Base-by-base conservation (phyloP, 495 filamentous ascomycete genomes). In the Lindgomyces ingoldianus region DNA sequence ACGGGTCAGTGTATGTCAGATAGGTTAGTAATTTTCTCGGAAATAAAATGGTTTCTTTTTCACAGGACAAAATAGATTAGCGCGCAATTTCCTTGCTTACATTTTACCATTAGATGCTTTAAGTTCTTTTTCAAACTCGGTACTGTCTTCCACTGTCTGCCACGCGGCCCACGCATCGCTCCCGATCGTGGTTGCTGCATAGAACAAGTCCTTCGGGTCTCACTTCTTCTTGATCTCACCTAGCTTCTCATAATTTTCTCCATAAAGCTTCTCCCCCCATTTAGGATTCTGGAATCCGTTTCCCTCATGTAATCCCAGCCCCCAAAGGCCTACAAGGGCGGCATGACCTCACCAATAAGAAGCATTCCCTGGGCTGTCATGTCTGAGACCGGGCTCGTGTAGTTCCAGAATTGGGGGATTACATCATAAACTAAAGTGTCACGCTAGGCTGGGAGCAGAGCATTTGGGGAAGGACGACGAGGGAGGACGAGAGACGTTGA, bases 391-490 rank as follows among this genome's bases (percentile, higher is more conserved):
- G 61, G 50, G 14, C 49, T 47, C 10, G 27, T 59, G 24, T 27
- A 57, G 62, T 65, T 60, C 50, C 47, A 65, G 29, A 54, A 42
- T 22, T 62, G 36, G 24, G 46, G 27, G 9, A 30, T 21, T 2
- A 49, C 27, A 16, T 44, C 2, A 49, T 62, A 62, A 18, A 24
- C 29, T 1, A 62, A 49, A 1, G 55, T 48, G 16, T 63, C 44
- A 21, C 64, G 63, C 68, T 64, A 70, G 3, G 58, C 68, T 2
- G 68, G 64, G 18, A 64, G 63, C 19, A 68, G 46, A 12, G 62
- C 67, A 41, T n/a, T 62, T 62, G 11, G 60, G 60, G 6, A 24
- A 47, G 2, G 49, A 27, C 4, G 60, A 49, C 18, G n/a, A n/a
- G n/a, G n/a, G n/a, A n/a, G 33, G 24, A 10, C 33, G 22, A 3